Evolutionary conservation across 2,329 filamentous ascomycete genomes (phyloP).

Genomic region (Elsinoe arachidis): DNA sequence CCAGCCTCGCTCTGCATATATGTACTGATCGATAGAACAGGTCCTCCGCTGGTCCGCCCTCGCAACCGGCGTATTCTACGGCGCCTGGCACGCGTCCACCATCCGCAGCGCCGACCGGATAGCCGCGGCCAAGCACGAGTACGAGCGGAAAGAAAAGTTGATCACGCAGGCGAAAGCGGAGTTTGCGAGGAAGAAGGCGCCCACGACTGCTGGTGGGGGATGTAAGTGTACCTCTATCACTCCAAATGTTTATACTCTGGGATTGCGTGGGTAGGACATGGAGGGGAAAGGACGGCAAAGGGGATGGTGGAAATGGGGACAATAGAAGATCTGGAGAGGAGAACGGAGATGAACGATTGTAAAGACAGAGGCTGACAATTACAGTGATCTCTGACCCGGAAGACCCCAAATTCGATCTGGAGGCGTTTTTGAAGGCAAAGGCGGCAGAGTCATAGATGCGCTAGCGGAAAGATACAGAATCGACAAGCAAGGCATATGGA

Average conservation of each 20-base stretch:
- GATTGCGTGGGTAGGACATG: background rate
- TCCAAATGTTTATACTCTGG: background rate
- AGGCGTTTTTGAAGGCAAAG: conserved; percentile 57
- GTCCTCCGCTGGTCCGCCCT: conserved; percentile 96
- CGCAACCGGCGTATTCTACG: conserved; percentile 85
- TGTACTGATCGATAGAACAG: conserved; percentile 40
- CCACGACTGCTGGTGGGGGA: conserved; percentile 32
- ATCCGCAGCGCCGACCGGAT: conserved; percentile 65
- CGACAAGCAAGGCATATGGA: background rate
- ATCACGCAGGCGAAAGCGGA: conserved; percentile 90
- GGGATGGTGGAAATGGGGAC: background rate
- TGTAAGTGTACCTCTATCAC: conserved; percentile 10
- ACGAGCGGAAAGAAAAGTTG: conserved; percentile 80
- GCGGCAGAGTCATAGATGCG: conserved; percentile 11
- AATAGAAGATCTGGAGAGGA: background rate
- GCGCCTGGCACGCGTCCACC: conserved; percentile 82
- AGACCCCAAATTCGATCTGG: conserved; percentile 87
- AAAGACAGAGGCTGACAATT: background rate
- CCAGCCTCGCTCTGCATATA: too few relatives aligned
- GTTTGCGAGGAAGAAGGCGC: conserved; percentile 67
- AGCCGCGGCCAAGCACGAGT: conserved; percentile 68
- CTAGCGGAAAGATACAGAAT: background rate
- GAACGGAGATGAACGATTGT: background rate
- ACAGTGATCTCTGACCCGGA: conserved; percentile 66
- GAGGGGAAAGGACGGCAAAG: background rate